phyloP scores from a whole-genome alignment of 495 filamentous ascomycete species.

The Lophiotrema nucula region DNA sequence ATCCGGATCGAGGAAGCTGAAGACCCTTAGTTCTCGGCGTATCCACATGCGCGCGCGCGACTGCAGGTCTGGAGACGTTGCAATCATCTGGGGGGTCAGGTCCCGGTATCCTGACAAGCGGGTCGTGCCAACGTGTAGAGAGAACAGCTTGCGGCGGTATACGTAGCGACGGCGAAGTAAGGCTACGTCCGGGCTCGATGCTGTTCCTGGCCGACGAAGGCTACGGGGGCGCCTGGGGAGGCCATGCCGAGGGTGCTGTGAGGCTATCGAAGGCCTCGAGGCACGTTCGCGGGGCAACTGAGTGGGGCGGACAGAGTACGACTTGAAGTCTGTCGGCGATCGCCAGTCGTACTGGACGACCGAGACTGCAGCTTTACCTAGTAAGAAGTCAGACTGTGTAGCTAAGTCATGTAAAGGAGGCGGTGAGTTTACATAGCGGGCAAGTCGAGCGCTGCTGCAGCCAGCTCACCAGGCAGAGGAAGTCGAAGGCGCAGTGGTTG shows the following conservation, averaged over 20 bases:
- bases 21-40: slow-evolving; percentile 83
- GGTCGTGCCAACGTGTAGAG: slow-evolving; percentile 82
- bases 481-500: slow-evolving; percentile 78
- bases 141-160: slow-evolving; percentile 75
- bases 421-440: slow-evolving; percentile 67
- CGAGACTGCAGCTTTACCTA: slow-evolving; percentile 63
- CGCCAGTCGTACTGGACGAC: slow-evolving; percentile 67
- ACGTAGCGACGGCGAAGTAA: slow-evolving; percentile 69
- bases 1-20: slow-evolving; percentile 55
- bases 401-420: not conserved
- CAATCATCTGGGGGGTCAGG: slow-evolving; percentile 67
- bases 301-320: slow-evolving; percentile 49
- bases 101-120: slow-evolving; percentile 74
- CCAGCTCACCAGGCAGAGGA: slow-evolving; percentile 81
- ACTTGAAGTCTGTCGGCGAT: slow-evolving; percentile 53
- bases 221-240: slow-evolving; percentile 3
- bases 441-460: slow-evolving; percentile 69
- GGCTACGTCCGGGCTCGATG: slow-evolving; percentile 51
- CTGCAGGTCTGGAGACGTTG: slow-evolving; percentile 62
- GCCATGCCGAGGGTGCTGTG: not conserved
- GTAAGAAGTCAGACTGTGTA: not conserved
- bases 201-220: slow-evolving; percentile 4
- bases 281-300: slow-evolving; percentile 37
- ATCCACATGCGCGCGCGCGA: slow-evolving; percentile 86
- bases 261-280: not conserved